These are phyloP conservation scores for Linderniella brevidens DNA, from an alignment of 257 asterid species.

Conservation along the genomic window DNA sequence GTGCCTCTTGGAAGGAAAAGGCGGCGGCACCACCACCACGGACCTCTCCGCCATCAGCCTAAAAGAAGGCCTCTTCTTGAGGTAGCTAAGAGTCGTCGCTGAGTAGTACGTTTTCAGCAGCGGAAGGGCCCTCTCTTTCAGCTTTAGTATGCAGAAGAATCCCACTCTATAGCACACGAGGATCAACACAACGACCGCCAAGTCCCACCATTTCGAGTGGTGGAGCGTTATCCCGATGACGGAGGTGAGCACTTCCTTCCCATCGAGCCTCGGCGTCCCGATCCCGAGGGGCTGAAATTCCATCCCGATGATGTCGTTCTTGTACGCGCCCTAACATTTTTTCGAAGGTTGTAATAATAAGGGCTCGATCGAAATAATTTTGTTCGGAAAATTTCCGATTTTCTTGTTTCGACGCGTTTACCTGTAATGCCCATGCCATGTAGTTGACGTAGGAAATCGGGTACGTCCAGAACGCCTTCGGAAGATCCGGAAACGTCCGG, in stretches of 20 bases:
- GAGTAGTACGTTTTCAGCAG: conserved; percentile 23
- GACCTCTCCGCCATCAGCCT: conserved; percentile 15
- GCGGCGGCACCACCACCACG: too few species aligned
- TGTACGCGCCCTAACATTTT: conserved; percentile 56
- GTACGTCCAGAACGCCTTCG: conserved; percentile 56
- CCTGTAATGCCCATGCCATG: conserved; percentile 86
- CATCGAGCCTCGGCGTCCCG: conserved; percentile 38
- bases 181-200: conserved; percentile 38
- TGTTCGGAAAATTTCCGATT: too few species aligned
- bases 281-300: conserved; percentile 35
- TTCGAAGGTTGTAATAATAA: too few species aligned
- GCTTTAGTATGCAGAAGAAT: conserved; percentile 50
- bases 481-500: conserved; percentile 48
- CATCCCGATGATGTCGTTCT: conserved; percentile 72
- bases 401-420: conserved; percentile 1
- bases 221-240: conserved; percentile 36
- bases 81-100: conserved; percentile 35
- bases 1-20: background rate
- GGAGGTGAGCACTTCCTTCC: conserved; percentile 36
- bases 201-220: conserved; percentile 93
- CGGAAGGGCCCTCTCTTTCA: conserved; percentile 63
- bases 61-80: conserved; percentile 66
- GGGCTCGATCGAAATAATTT: too few species aligned
- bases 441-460: conserved; percentile 67
- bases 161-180: conserved; percentile 38